Base-by-base conservation (phyloP, 176 grass and related monocot genomes). In the Oryza australiensis region DNA sequence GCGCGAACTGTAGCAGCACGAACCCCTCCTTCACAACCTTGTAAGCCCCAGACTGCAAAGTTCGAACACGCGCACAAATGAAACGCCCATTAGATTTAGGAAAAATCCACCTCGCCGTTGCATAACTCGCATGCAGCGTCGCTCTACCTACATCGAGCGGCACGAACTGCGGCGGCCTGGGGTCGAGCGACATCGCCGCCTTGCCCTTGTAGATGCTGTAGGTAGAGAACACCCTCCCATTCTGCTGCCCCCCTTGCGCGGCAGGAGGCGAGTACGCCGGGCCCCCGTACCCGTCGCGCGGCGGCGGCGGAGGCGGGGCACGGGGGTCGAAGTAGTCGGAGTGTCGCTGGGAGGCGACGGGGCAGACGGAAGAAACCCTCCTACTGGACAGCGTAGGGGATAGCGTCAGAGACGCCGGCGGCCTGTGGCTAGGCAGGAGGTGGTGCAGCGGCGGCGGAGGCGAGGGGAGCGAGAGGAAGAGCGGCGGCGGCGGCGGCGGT, bases 21-120 rank as follows among this genome's bases (percentile, higher is more conserved):
- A 87, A 98, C 9, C 96, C 96, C 77, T 98, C 96, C 80, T 93
- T 98, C 2, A 83, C 90, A 53, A 98, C 88, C 86, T 93, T 98
- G 66, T 88, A 89, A 60, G 91, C 87, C 59, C 96, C 93, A 9
- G 88, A 91, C 96, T 98, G 53, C 78, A 70, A 26, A 26, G 14
- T 34, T 3, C 0, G 11, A 72, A 49, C n/a, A 60, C n/a, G n/a
- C 43, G 16, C 62, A 51, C 9, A 68, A 63, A 73, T 33, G 4
- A n/a, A 70, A 73, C 0, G 30, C 0, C 37, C 38, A 74, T 60
- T 1, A 75, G 23, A 2, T 23, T 60, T 60, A 60, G n/a, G 13
- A n/a, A 24, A 60, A 60, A 60, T 60, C 55, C 55, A 60, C 9
- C 55, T 60, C 55, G 2, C 22, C 10, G 8, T 60, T 9, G 55